A percentile compares a stretch with the other conserved stretches of the same genome.
phyloP scores from a whole-genome alignment of 768 basidiomycete genomes.

The Tephrocybe sp. region DNA sequence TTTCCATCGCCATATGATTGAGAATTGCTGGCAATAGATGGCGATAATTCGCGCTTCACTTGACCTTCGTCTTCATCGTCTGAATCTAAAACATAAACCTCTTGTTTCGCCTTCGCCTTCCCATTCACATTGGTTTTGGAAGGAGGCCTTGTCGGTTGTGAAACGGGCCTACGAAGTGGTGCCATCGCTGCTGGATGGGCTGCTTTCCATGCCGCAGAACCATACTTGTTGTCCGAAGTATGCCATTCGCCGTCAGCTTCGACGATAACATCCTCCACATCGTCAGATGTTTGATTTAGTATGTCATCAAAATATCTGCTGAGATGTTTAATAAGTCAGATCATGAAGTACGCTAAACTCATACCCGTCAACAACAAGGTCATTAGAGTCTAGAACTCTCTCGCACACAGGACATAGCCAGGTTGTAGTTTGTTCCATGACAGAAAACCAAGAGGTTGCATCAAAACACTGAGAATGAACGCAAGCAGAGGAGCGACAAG shows the following conservation, averaged over 20 bases:
- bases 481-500: conserved; percentile 85
- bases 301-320: conserved; percentile 86
- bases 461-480: conserved; percentile 96
- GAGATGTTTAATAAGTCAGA: background rate
- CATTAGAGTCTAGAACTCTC: conserved; percentile 68
- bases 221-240: conserved; percentile 83
- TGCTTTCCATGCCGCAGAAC: conserved; percentile 68
- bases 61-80: conserved; percentile 78
- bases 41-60: conserved; percentile 75
- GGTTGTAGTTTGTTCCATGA: conserved; percentile 96
- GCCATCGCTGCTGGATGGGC: conserved; percentile 33
- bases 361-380: conserved; percentile 91
- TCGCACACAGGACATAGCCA: conserved; percentile 96
- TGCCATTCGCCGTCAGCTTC: conserved; percentile 98
- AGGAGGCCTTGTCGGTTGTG: conserved; percentile 19
- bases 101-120: conserved; percentile 47
- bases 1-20: conserved; percentile 27
- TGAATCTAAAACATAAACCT: conserved; percentile 68
- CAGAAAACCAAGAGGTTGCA: conserved; percentile 87
- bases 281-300: conserved; percentile 70
- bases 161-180: conserved; percentile 27
- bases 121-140: conserved; percentile 32
- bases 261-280: conserved; percentile 88
- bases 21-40: conserved; percentile 53
- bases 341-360: conserved; percentile 12